Base-by-base conservation (phyloP, 1,139 yeast genomes). In the Candida glucosophila region DNA sequence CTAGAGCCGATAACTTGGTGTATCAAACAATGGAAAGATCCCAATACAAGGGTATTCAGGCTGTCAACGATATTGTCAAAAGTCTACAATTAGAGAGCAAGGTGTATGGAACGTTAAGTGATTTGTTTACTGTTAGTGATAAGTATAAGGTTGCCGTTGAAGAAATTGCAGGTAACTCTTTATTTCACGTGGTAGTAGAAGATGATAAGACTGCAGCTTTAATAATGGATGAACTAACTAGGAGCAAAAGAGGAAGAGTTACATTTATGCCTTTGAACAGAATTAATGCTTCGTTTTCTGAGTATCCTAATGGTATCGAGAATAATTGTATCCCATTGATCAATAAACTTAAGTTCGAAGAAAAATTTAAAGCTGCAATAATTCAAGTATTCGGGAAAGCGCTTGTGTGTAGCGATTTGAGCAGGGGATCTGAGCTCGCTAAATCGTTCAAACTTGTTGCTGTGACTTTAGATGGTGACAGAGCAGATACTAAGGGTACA, bases 241-340 rank as follows among this genome's bases (percentile, higher is more conserved):
- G 81, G 28, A 73, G 70, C 30, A 75, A 72, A 35, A 65, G 75
- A 4, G 97, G 97, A 2, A 67, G 96, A 41, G 88, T 82, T 0
- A 85, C 97, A 0, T 86, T 90, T 43, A 76, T 90, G 56, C 97
- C 98, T 1, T 58, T 90, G 37, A 85, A 85, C 45, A 64, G 94
- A 37, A 46, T 88, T n/a, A 43, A 51, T 1, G 55, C 65, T 5
- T 27, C 36, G 1, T 45, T 48, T 13, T 44, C 56, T 4, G 47
- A 46, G 3, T 74, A 72, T 39, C 90, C 90, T 0, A 75, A 69
- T 22, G 52, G 68, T 4, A 57, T 52, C 21, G 73, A 70, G 17
- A 32, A 65, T 49, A 55, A 69, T 53, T 75, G 73, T 37, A 77
- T 86, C 20, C 95, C 96, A 0, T 58, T 88, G 33, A 70, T 85